Conservation (phyloP, 495 filamentous ascomycete species). For the Lasiosphaeria miniovina region DNA sequence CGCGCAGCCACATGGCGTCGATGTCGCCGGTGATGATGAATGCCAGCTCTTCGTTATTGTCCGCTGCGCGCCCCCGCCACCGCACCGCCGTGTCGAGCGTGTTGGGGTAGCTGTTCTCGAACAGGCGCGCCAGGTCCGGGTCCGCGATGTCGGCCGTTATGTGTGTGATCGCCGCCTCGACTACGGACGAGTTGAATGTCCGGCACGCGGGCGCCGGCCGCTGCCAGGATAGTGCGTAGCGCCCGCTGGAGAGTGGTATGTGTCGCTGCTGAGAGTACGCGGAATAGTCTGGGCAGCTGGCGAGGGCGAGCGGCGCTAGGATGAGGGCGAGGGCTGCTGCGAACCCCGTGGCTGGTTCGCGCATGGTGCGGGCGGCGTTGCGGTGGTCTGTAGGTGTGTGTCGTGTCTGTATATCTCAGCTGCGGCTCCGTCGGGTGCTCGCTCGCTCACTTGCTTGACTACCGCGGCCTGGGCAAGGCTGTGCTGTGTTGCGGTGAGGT, state of each 20-base stretch:
- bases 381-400: no score
- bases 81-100: slow-evolving; percentile 66
- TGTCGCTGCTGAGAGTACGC: slow-evolving; percentile 46
- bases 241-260: slow-evolving; percentile 43
- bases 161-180: slow-evolving; percentile 53
- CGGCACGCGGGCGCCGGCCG: slow-evolving; percentile 56
- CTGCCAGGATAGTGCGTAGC: slow-evolving; percentile 51
- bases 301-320: background rate
- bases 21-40: slow-evolving; percentile 64
- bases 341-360: no score
- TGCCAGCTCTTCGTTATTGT: slow-evolving; percentile 45
- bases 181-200: slow-evolving; percentile 54
- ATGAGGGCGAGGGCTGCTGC: background rate
- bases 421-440: no score
- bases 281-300: slow-evolving; percentile 53
- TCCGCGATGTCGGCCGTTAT: slow-evolving; percentile 52
- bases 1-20: slow-evolving; percentile 69
- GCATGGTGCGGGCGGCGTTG: no score
- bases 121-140: slow-evolving; percentile 63
- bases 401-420: no score
- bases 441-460: no score
- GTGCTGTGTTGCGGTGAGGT: no score
- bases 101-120: slow-evolving; percentile 64
- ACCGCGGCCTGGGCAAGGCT: no score
- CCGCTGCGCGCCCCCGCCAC: slow-evolving; percentile 56